phyloP scores from a whole-genome alignment of 495 filamentous ascomycete genomes.

The Penicillium bialowiezense region DNA sequence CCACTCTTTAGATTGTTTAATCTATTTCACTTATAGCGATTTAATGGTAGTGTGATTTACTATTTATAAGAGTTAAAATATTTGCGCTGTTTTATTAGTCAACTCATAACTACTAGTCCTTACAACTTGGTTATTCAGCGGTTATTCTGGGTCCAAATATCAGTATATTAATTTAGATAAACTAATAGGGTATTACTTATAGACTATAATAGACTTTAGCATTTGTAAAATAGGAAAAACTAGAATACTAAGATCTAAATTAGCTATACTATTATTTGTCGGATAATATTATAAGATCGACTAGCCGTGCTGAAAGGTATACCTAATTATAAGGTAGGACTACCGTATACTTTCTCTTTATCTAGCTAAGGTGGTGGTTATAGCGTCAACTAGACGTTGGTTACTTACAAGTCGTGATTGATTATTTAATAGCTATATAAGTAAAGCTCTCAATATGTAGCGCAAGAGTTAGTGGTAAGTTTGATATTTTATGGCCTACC shows the following conservation, averaged over 20 bases:
- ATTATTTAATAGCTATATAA: not conserved
- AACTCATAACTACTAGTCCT: too few species aligned
- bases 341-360: not conserved
- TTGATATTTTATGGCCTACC: too few species aligned
- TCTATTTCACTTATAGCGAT: too few species aligned
- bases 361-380: not conserved
- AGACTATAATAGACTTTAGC: not conserved
- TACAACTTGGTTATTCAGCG: too few species aligned
- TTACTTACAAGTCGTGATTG: not conserved
- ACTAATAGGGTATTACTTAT: not conserved
- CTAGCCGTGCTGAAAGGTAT: not conserved
- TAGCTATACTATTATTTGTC: not conserved
- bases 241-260: not conserved
- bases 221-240: not conserved
- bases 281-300: not conserved
- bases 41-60: too few species aligned
- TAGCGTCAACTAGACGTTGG: not conserved
- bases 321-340: not conserved
- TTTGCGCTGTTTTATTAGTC: too few species aligned
- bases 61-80: too few species aligned
- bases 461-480: not conserved
- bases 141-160: not conserved
- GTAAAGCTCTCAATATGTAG: not conserved
- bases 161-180: not conserved
- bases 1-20: too few species aligned